Percentiles rank a stretch among this genome's conserved stretches.
Conservation (phyloP, 768 basidiomycete species). For the Boletus sp. region DNA sequence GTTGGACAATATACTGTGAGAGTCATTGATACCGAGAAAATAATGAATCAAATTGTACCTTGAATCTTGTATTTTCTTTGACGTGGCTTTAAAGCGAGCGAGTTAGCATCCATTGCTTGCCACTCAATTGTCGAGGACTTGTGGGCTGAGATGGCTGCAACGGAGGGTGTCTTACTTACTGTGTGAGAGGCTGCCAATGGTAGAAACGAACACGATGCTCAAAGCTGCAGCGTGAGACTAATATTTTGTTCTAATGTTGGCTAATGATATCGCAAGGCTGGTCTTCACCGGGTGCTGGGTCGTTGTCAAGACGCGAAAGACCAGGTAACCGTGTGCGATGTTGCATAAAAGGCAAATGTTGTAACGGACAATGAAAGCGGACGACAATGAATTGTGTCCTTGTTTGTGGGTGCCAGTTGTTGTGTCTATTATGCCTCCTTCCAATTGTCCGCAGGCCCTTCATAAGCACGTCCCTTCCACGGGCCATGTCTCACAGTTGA, state of each 20-base stretch:
- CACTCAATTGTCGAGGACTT: too few relatives aligned
- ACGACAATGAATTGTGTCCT: not conserved
- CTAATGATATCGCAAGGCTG: too few relatives aligned
- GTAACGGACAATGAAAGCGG: constrained; percentile 16
- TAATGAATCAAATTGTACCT: too few relatives aligned
- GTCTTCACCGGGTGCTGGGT: not conserved
- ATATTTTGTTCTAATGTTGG: not conserved
- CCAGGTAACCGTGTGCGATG: too few relatives aligned
- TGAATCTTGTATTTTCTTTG: too few relatives aligned
- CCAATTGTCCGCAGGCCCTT: constrained; percentile 23
- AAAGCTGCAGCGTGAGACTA: not conserved
- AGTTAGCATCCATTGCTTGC: too few relatives aligned
- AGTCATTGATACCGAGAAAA: too few relatives aligned
- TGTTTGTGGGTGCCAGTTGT: constrained; percentile 19
- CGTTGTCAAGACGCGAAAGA: not conserved
- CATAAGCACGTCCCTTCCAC: constrained; percentile 9
- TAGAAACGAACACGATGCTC: too few relatives aligned
- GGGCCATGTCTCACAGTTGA: constrained; percentile 5
- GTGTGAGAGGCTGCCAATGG: not conserved
- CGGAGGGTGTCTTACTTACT: too few relatives aligned
- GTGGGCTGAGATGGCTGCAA: too few relatives aligned
- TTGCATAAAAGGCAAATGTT: constrained; percentile 25
- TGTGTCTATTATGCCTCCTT: not conserved
- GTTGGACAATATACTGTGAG: too few relatives aligned
- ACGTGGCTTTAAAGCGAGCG: too few relatives aligned